These are phyloP conservation scores for Trichomonas gallinae DNA, from an alignment of 208 protist species.

Conservation along the genomic window DNA sequence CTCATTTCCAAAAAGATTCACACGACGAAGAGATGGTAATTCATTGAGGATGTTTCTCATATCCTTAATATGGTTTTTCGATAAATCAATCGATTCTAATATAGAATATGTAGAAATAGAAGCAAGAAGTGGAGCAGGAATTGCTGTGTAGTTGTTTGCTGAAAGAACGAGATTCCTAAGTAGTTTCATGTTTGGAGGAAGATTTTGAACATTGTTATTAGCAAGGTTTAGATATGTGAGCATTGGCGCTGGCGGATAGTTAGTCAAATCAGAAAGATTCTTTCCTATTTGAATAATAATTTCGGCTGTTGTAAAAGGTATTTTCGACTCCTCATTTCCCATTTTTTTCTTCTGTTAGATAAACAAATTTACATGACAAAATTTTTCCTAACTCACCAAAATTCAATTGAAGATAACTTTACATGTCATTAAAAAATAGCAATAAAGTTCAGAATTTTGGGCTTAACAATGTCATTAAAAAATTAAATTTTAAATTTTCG, in stretches of 20 bases:
- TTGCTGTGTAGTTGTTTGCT: background rate
- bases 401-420: no score
- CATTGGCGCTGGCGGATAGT: background rate
- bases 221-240: background rate
- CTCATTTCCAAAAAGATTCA: background rate
- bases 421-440: no score
- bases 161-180: background rate
- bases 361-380: no score
- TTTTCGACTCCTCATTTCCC: background rate
- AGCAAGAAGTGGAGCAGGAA: background rate
- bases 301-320: background rate
- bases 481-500: no score
- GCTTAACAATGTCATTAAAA: no score
- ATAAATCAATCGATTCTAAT: background rate
- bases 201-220: background rate
- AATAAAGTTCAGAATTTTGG: no score
- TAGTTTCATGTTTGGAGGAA: background rate
- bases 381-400: no score
- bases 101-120: background rate
- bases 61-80: background rate
- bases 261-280: background rate
- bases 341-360: background rate
- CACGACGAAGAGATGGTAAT: background rate
- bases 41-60: background rate
- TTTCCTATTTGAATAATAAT: background rate